A percentile compares a stretch with the other conserved stretches of the same genome.
phyloP scores from a whole-genome alignment of 306 rosid genomes.

The Geum urbanum region DNA sequence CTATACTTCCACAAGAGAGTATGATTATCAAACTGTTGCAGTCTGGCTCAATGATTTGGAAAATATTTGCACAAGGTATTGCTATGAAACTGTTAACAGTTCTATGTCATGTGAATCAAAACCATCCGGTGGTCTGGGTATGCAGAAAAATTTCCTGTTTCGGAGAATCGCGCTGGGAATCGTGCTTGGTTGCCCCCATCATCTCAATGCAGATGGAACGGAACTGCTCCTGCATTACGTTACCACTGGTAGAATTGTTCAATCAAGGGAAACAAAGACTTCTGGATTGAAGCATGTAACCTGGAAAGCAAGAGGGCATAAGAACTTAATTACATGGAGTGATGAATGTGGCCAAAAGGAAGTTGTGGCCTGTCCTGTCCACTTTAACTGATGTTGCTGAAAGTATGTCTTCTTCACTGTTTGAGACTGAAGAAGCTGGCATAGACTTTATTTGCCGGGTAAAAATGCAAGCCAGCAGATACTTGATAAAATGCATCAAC shows the following conservation, averaged over 20 bases:
- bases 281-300: slow-evolving; percentile 9
- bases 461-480: slow-evolving; percentile 20
- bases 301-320: slow-evolving; percentile 9
- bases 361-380: slow-evolving; percentile 25
- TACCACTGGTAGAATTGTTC: slow-evolving; percentile 26
- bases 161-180: slow-evolving; percentile 38
- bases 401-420: slow-evolving; percentile 33
- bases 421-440: slow-evolving; percentile 31
- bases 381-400: slow-evolving; percentile 29
- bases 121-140: slow-evolving; percentile 4
- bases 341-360: slow-evolving; percentile 28
- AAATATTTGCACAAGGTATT: slow-evolving; percentile 7
- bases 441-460: slow-evolving; percentile 16
- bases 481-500: slow-evolving; percentile 30
- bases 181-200: slow-evolving; percentile 25
- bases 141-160: slow-evolving; percentile 21
- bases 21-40: slow-evolving; percentile 10
- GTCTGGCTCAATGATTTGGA: slow-evolving; percentile 30
- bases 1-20: slow-evolving; percentile 2
- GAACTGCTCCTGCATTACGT: slow-evolving; percentile 42
- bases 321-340: slow-evolving; percentile 8
- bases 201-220: slow-evolving; percentile 21
- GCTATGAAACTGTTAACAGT: slow-evolving; percentile 2
- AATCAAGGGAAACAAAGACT: slow-evolving; percentile 10
- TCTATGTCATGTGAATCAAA: not conserved